These are phyloP conservation scores for Tephrocybe sp. DNA, from an alignment of 768 basidiomycete species.

Conservation along the genomic window DNA sequence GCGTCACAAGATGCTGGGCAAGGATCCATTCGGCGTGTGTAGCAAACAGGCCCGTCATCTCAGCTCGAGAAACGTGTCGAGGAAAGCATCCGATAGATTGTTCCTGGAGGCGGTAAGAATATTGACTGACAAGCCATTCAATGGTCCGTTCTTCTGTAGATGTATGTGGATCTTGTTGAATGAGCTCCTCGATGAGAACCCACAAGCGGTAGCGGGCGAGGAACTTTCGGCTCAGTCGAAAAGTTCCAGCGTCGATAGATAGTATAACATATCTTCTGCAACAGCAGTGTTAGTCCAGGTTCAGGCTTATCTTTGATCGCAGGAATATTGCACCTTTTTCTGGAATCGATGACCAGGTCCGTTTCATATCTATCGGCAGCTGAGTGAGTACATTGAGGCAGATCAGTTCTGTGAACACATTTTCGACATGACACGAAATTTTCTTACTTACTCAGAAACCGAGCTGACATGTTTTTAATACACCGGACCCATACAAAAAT, in stretches of 20 bases:
- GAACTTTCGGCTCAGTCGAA: slow-evolving; percentile 47
- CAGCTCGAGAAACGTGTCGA: slow-evolving; percentile 48
- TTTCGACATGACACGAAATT: slow-evolving; percentile 6
- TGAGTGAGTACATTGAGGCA: too few relatives aligned
- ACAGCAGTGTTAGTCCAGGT: not conserved
- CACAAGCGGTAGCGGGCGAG: slow-evolving; percentile 51
- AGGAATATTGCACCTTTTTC: slow-evolving; percentile 7
- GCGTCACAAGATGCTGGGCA: slow-evolving; percentile 41
- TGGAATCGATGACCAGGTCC: slow-evolving; percentile 22
- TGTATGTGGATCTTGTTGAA: slow-evolving; percentile 31
- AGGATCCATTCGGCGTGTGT: slow-evolving; percentile 61
- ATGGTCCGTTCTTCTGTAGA: slow-evolving; percentile 40
- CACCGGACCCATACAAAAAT: slow-evolving; percentile 45
- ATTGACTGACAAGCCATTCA: slow-evolving; percentile 48
- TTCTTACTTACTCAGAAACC: slow-evolving; percentile 44
- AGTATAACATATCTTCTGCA: slow-evolving; percentile 42
- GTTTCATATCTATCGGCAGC: slow-evolving; percentile 15
- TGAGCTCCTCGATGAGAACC: slow-evolving; percentile 45
- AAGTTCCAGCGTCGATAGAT: slow-evolving; percentile 43
- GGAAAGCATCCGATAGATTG: slow-evolving; percentile 37
- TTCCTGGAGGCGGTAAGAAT: slow-evolving; percentile 27
- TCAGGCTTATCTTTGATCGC: not conserved
- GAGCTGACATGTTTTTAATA: slow-evolving; percentile 36
- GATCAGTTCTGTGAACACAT: too few relatives aligned
- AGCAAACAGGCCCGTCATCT: slow-evolving; percentile 52